These are phyloP conservation scores for Daedaleopsis sinensis DNA, from an alignment of 768 basidiomycete species.

Conservation along the genomic window DNA sequence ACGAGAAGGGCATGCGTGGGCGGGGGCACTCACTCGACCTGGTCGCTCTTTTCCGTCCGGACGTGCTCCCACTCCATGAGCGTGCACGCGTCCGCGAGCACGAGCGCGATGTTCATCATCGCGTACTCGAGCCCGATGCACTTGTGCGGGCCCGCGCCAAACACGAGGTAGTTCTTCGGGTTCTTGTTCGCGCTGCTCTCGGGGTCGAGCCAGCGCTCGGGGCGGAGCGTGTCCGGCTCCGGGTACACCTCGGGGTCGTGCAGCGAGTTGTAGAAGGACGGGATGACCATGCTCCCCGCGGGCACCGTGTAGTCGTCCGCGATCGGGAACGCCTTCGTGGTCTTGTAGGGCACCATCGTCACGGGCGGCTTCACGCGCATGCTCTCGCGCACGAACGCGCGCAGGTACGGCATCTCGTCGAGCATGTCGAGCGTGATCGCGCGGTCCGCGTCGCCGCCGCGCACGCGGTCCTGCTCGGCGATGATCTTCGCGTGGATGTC, in stretches of 20 bases:
- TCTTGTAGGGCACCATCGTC: conserved; percentile 97
- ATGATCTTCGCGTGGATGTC: conserved; percentile 86
- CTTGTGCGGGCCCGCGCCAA: conserved; percentile 90
- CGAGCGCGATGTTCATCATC: conserved; percentile 84
- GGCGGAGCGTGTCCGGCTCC: conserved; percentile 78
- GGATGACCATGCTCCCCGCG: conserved; percentile 90
- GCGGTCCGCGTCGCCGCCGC: conserved; percentile 73
- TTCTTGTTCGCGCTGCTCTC: conserved; percentile 76
- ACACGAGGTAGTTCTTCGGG: conserved; percentile 95
- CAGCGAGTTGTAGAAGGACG: conserved; percentile 88
- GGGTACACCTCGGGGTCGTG: conserved; percentile 90
- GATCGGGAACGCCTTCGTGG: conserved; percentile 91
- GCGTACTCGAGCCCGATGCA: conserved; percentile 96
- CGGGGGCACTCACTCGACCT: conserved; percentile 70
- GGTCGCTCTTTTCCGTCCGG: conserved; percentile 72
- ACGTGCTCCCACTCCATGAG: conserved; percentile 89
- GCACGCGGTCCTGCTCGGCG: conserved; percentile 86
- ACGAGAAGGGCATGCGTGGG: neutral
- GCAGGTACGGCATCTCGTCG: conserved; percentile 91
- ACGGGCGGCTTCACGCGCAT: conserved; percentile 92
- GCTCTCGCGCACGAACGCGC: conserved; percentile 92
- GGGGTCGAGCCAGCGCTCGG: conserved; percentile 93
- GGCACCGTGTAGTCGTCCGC: conserved; percentile 91
- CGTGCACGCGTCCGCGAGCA: conserved; percentile 79
- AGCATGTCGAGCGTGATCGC: conserved; percentile 87